phyloP scores from a whole-genome alignment of 1,139 yeast genomes.

The Wickerhamiella infanticola region DNA sequence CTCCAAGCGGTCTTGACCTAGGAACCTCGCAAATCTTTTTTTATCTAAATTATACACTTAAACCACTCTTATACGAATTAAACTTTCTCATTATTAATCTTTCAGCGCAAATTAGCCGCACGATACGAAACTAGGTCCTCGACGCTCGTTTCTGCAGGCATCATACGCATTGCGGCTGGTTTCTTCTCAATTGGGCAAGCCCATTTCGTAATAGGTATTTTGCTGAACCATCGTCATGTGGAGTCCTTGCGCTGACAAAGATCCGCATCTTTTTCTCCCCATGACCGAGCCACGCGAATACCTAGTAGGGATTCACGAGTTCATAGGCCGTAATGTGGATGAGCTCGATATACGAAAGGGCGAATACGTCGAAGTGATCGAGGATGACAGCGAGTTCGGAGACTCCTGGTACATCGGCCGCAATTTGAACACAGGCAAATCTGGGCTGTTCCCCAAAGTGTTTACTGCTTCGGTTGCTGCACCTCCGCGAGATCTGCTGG shows the following conservation, averaged over 20 bases:
- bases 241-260: background rate
- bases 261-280: background rate
- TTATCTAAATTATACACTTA: no score
- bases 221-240: no score
- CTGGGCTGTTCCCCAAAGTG: slow-evolving; percentile 80
- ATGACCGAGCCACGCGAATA: slow-evolving; percentile 13
- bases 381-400: slow-evolving; percentile 83
- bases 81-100: no score
- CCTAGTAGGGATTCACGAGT: slow-evolving; percentile 60
- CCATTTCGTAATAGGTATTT: no score
- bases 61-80: no score
- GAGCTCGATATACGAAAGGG: slow-evolving; percentile 71
- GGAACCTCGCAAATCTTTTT: no score
- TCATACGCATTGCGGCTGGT: no score
- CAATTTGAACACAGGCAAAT: slow-evolving; percentile 50
- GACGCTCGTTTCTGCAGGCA: no score
- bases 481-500: slow-evolving; percentile 8
- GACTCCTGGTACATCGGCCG: slow-evolving; percentile 95
- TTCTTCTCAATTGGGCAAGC: no score
- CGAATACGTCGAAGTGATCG: slow-evolving; percentile 73
- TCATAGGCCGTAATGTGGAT: slow-evolving; percentile 75
- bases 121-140: no score
- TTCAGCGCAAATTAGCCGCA: no score
- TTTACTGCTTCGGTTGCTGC: slow-evolving; percentile 28
- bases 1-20: background rate